Evolutionary conservation across 2,329 filamentous ascomycete genomes (phyloP).

Genomic region (Drechslera avenae): DNA sequence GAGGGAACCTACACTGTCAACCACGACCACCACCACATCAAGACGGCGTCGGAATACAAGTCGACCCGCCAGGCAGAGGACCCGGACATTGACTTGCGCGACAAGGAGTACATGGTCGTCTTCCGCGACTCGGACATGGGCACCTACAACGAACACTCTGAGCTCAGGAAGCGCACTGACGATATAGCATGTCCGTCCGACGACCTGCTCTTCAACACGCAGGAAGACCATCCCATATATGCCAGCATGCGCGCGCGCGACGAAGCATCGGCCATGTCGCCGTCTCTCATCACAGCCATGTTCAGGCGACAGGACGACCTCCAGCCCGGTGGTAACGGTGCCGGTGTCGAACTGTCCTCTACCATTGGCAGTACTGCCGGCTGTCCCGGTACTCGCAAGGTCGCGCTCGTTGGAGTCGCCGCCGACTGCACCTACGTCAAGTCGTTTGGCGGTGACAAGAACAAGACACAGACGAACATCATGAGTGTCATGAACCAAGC

Average conservation of each 20-base stretch:
- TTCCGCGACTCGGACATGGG: constrained; percentile 88
- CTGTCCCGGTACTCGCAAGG: constrained; percentile 86
- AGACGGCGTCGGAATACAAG: constrained; percentile 74
- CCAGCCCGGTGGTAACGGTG: constrained; percentile 72
- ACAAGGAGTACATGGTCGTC: constrained; percentile 81
- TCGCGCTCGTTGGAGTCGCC: constrained; percentile 88
- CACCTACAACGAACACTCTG: constrained; percentile 55
- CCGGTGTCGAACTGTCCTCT: constrained; percentile 75
- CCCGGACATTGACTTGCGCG: constrained; percentile 63
- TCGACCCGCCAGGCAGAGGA: constrained; percentile 72
- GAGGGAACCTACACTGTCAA: constrained; percentile 85
- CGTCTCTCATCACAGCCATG: constrained; percentile 67
- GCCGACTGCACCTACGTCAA: constrained; percentile 89
- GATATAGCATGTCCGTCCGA: constrained; percentile 71
- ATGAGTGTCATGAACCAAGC: constrained; percentile 85
- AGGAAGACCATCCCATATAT: constrained; percentile 71
- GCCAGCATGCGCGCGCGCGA: constrained; percentile 59
- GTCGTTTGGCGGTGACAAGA: constrained; percentile 73
- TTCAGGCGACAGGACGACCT: constrained; percentile 73
- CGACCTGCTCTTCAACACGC: constrained; percentile 76
- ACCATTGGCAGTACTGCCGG: constrained; percentile 84
- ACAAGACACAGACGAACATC: constrained; percentile 72
- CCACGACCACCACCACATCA: constrained; percentile 84
- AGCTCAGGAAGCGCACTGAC: constrained; percentile 65
- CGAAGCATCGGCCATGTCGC: constrained; percentile 55